These are phyloP conservation scores for Alloteropsis angusta DNA, from an alignment of 202 grass and related monocot genomes.

Conservation along the genomic window DNA sequence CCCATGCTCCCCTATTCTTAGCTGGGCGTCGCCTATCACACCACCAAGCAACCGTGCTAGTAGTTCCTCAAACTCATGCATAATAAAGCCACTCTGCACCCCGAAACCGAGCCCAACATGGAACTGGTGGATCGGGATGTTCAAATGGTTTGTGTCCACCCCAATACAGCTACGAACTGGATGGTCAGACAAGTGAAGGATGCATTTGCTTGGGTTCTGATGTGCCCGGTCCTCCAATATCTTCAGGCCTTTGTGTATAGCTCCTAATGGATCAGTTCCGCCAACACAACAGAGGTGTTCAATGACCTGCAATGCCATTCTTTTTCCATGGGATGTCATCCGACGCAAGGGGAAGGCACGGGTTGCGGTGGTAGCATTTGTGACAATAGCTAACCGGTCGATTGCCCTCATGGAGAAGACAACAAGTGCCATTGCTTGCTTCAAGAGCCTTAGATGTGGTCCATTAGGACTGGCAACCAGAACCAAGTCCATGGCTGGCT, in stretches of 20 bases:
- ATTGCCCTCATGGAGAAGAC: slow-evolving; percentile 76
- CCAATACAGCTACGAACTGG: slow-evolving; percentile 28
- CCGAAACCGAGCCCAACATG: slow-evolving; percentile 72
- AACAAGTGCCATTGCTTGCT: slow-evolving; percentile 79
- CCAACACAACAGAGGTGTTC: slow-evolving; percentile 71
- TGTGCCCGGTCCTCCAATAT: slow-evolving; percentile 88
- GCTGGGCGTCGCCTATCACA: slow-evolving; percentile 51
- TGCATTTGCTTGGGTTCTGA: slow-evolving; percentile 69
- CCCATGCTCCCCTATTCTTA: slow-evolving; percentile 66
- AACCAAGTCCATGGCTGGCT: slow-evolving; percentile 72
- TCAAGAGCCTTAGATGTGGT: slow-evolving; percentile 81
- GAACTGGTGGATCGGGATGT: slow-evolving; percentile 59
- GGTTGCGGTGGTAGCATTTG: slow-evolving; percentile 68
- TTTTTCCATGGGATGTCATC: slow-evolving; percentile 87
- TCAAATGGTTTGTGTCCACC: slow-evolving; percentile 30
- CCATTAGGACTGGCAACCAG: slow-evolving; percentile 80
- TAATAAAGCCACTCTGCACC: slow-evolving; percentile 61
- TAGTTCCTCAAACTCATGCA: slow-evolving; percentile 90
- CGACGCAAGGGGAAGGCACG: slow-evolving; percentile 85
- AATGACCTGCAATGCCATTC: slow-evolving; percentile 78
- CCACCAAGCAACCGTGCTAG: slow-evolving; percentile 74
- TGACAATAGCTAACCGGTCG: slow-evolving; percentile 84
- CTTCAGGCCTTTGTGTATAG: slow-evolving; percentile 73
- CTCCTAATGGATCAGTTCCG: slow-evolving; percentile 62
- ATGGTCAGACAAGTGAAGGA: slow-evolving; percentile 72